Percentiles rank a stretch among this genome's conserved stretches.
Conservation (phyloP, 805 yeast species). For the Metschnikowia peoriensis region DNA sequence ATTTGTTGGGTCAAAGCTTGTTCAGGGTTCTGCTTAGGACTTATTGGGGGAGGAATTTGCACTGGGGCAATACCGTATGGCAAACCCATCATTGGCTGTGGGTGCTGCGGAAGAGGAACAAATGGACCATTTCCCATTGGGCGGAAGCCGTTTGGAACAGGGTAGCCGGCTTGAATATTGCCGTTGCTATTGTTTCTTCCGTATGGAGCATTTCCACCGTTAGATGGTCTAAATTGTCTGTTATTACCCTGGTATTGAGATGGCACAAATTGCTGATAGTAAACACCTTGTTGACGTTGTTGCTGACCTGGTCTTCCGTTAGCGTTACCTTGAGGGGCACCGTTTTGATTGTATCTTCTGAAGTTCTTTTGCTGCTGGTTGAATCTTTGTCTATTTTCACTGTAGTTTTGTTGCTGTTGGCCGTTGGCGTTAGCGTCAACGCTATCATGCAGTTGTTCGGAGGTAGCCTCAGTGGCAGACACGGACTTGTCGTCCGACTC, state of each 20-base stretch:
- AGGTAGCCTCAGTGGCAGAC: conserved; percentile 2
- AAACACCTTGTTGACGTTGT: conserved; percentile 23
- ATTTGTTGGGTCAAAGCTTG: conserved; percentile 58
- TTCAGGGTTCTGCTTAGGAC: conserved; percentile 46
- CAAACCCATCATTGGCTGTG: conserved; percentile 23
- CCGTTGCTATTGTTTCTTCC: conserved; percentile 22
- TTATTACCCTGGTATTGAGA: conserved; percentile 27
- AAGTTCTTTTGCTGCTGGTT: conserved; percentile 25
- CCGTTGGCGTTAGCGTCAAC: conserved; percentile 6
- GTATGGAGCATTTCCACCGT: conserved; percentile 13
- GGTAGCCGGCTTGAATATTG: conserved; percentile 15
- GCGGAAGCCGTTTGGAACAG: conserved; percentile 20
- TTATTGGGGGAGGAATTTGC: conserved; percentile 45
- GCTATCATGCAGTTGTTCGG: conserved; percentile 11
- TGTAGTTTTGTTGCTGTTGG: conserved; percentile 12
- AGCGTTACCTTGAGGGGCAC: conserved; percentile 19
- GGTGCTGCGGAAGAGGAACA: conserved; percentile 24
- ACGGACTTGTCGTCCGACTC: conserved; percentile 8
- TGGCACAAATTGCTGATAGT: conserved; percentile 28
- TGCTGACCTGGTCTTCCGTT: conserved; percentile 20
- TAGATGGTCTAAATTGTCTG: conserved; percentile 27
- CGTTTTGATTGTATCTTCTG: conserved; percentile 28
- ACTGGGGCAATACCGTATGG: conserved; percentile 20
- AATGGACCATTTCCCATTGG: conserved; percentile 19
- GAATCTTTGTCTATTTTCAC: conserved; percentile 11